A percentile compares a stretch with the other conserved stretches of the same genome.
phyloP scores from a whole-genome alignment of 306 rosid species.

The Inga oerstediana region DNA sequence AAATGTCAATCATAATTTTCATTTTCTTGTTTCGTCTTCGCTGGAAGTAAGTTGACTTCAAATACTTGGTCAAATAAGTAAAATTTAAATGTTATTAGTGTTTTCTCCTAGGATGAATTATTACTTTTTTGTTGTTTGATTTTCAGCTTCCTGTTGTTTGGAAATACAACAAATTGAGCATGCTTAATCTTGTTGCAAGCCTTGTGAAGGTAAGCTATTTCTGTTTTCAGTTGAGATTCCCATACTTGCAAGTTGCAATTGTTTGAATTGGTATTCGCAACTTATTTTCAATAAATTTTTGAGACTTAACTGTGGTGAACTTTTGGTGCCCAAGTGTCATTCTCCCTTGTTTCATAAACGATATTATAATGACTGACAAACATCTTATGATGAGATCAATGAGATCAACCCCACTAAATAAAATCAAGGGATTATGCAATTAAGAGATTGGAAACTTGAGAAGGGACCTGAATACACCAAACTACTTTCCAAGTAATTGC shows the following conservation, averaged over 20 bases:
- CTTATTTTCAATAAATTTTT: not conserved
- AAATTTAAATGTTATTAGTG: slow-evolving; percentile 10
- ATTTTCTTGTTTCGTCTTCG: not conserved
- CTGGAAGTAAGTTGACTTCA: not conserved
- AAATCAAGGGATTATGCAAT: not conserved
- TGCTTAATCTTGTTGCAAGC: slow-evolving; percentile 88
- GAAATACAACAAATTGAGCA: slow-evolving; percentile 89
- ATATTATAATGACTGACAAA: not conserved
- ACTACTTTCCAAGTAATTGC: slow-evolving; percentile 9
- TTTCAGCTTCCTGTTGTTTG: slow-evolving; percentile 83
- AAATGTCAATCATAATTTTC: not conserved
- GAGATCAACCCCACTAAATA: not conserved
- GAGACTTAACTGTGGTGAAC: not conserved
- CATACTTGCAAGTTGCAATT: not conserved
- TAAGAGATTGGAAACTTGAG: slow-evolving; percentile 7
- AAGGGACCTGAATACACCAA: slow-evolving; percentile 1
- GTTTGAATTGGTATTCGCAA: not conserved
- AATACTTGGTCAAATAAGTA: slow-evolving; percentile 24
- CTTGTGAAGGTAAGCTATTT: slow-evolving; percentile 67
- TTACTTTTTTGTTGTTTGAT: slow-evolving; percentile 30
- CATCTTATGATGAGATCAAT: not conserved
- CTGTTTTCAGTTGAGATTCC: not conserved
- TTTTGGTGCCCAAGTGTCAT: not conserved
- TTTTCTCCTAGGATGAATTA: slow-evolving; percentile 20
- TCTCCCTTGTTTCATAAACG: not conserved